phyloP scores from a whole-genome alignment of 2,329 filamentous ascomycete genomes.

The Colletotrichum aenigma region DNA sequence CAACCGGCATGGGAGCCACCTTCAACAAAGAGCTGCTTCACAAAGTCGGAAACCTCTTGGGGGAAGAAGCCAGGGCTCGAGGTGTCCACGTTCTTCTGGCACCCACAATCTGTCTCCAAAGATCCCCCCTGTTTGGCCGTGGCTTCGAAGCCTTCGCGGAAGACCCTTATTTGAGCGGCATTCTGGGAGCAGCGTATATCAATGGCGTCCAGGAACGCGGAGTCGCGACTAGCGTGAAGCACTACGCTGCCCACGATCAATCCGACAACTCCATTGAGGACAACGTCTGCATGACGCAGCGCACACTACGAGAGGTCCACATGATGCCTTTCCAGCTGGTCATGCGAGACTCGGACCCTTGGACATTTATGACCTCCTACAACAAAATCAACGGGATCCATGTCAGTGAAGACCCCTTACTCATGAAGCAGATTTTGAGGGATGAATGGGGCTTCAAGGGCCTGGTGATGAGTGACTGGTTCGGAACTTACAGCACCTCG shows the following conservation, averaged over 20 bases:
- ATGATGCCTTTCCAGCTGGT: conserved; percentile 62
- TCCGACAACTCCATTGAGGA: conserved; percentile 24
- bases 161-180: conserved; percentile 50
- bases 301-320: conserved; percentile 52
- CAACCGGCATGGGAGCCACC: conserved; percentile 56
- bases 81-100: conserved; percentile 74
- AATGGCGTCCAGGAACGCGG: conserved; percentile 47
- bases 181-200: conserved; percentile 45
- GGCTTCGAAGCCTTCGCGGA: conserved; percentile 53
- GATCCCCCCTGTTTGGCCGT: conserved; percentile 50
- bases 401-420: conserved; percentile 56
- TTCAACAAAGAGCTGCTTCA: conserved; percentile 64
- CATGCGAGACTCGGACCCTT: conserved; percentile 55
- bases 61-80: conserved; percentile 59
- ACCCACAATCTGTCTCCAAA: conserved; percentile 59
- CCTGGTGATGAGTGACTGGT: conserved; percentile 64
- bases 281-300: conserved; percentile 32
- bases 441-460: conserved; percentile 63
- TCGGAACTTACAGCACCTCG: conserved; percentile 58
- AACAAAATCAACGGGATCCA: conserved; percentile 63
- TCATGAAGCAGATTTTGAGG: conserved; percentile 55
- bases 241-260: conserved; percentile 40
- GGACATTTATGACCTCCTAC: conserved; percentile 63
- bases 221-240: conserved; percentile 49
- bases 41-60: conserved; percentile 61